Conservation (phyloP, 345 rosid genomes). For the Nephelium lappaceum region DNA sequence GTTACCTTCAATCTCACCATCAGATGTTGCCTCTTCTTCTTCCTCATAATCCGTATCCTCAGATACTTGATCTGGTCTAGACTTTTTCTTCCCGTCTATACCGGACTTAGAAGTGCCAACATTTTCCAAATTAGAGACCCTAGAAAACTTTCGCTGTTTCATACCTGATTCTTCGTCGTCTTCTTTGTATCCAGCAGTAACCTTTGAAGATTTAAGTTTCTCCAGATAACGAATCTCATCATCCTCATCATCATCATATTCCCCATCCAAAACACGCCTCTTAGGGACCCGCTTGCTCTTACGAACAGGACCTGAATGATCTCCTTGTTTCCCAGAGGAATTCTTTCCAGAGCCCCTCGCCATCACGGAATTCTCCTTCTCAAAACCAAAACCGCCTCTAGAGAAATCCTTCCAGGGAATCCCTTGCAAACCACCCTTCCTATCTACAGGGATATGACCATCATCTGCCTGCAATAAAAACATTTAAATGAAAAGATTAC, state of each 20-base stretch:
- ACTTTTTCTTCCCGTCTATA: conserved; percentile 61
- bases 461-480: conserved; percentile 59
- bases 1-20: conserved; percentile 51
- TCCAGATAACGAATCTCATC: conserved; percentile 88
- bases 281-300: conserved; percentile 81
- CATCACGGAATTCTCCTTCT: conserved; percentile 54
- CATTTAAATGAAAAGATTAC: conserved; percentile 28
- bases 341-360: conserved; percentile 53
- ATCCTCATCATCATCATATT: conserved; percentile 68
- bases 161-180: conserved; percentile 58
- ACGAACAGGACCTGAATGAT: conserved; percentile 56
- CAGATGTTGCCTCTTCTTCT: conserved; percentile 55
- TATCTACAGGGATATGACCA: conserved; percentile 45
- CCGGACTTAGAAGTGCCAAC: conserved; percentile 34
- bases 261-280: conserved; percentile 63
- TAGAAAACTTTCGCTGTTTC: conserved; percentile 66
- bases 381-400: conserved; percentile 50
- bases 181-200: conserved; percentile 41
- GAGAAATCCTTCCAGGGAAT: conserved; percentile 80
- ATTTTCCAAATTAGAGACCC: conserved; percentile 54
- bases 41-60: conserved; percentile 64
- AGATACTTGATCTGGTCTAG: conserved; percentile 42
- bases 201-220: conserved; percentile 67
- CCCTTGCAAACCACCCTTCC: conserved; percentile 61
- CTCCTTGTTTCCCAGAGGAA: conserved; percentile 53